Conservation (phyloP, 2,329 filamentous ascomycete genomes). For the Blastomyces parvus region DNA sequence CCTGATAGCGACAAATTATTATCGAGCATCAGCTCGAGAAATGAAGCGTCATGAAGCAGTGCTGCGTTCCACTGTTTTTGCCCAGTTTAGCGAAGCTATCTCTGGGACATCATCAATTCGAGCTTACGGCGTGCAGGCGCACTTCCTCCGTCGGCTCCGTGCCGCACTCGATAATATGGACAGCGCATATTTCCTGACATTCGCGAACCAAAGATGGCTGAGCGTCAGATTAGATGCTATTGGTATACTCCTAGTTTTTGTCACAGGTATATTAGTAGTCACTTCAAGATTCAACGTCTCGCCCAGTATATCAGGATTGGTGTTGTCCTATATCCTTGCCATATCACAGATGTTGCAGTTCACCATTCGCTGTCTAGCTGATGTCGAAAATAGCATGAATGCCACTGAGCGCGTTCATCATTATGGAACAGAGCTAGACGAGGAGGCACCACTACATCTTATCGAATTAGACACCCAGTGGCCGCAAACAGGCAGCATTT, state of each 20-base stretch:
- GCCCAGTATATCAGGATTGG: conserved; percentile 76
- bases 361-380: conserved; percentile 82
- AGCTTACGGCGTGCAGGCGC: conserved; percentile 72
- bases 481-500: conserved; percentile 77
- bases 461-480: conserved; percentile 61
- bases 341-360: conserved; percentile 97
- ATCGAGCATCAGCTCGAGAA: conserved; percentile 81
- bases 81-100: conserved; percentile 83
- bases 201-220: conserved; percentile 91
- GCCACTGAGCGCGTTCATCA: conserved; percentile 84
- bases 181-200: conserved; percentile 86
- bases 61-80: conserved; percentile 77
- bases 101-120: conserved; percentile 68
- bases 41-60: conserved; percentile 91
- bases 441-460: conserved; percentile 77
- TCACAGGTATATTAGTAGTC: conserved; percentile 79
- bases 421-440: conserved; percentile 77
- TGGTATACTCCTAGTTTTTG: conserved; percentile 75
- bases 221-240: conserved; percentile 76
- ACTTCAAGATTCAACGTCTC: conserved; percentile 78
- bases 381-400: conserved; percentile 98
- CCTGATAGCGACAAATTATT: conserved; percentile 74
- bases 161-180: conserved; percentile 82
- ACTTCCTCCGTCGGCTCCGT: conserved; percentile 62
- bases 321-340: conserved; percentile 83